Evolutionary conservation across 768 basidiomycete species (phyloP), one percentile per base, ranked within the genome.

Genomic region (Boletus insuetus): DNA sequence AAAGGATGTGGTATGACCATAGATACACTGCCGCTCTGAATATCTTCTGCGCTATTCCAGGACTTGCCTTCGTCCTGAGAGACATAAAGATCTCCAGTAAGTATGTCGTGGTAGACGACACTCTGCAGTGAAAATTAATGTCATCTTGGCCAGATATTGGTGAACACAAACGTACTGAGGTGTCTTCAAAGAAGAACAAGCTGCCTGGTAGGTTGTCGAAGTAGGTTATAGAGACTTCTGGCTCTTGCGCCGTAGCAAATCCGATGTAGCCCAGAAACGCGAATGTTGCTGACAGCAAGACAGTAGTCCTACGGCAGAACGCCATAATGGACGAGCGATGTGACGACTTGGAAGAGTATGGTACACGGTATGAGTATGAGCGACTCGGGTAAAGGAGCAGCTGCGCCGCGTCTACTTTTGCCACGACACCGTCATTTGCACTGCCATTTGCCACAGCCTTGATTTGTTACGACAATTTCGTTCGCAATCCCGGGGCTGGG

Each of bases 151-250:
- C 20, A 42, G 19, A 46, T 32, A 29, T 22, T 31, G n/a, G 19
- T 29, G 22, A n/a, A 46, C n/a, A 42, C 19, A n/a, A 24, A 76
- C 87, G 62, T 62, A 95, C 95, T 31, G 86, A 72, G 8, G 91
- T 87, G 73, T 97, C 96, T 58, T 98, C 91, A 73, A 98, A 97
- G 79, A 94, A 98, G 75, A 89, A 90, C 49, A 96, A 67, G 62
- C 81, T 79, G 13, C 81, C 81, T 10, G 94, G 93, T 35, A 90
- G 74, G 69, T 89, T 89, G 46, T 81, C 64, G 70, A 96, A 91
- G 53, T 77, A 73, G 34, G 73, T 78, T 50, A 85, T 61, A 7
- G 72, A 57, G 58, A 79, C 73, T 55, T 78, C 67, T 61, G 85
- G 85, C 26, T 78, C 66, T 64, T 78, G 79, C 3, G 79, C 76